Percentiles rank a stretch among this genome's conserved stretches.
Evolutionary conservation across 768 basidiomycete genomes (phyloP).

Genomic region (Artomyces pyxidatus): DNA sequence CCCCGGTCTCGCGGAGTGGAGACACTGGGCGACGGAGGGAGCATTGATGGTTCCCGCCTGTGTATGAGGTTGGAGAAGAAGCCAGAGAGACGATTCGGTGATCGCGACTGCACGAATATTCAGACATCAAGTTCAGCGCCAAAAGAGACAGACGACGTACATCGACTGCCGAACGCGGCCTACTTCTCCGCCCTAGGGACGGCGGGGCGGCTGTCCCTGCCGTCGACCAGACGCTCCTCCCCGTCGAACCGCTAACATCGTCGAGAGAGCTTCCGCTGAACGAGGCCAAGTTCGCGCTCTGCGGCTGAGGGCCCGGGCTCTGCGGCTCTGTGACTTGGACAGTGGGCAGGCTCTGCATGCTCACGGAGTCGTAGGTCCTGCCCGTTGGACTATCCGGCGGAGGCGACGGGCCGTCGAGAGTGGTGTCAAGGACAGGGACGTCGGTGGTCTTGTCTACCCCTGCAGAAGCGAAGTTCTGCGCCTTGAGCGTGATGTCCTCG

Average conservation of each 20-base stretch:
- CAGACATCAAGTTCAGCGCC: constrained; percentile 12
- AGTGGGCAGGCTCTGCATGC: constrained; percentile 52
- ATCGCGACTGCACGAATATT: constrained; percentile 35
- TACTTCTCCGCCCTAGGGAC: constrained; percentile 2
- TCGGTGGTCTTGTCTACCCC: constrained; percentile 8
- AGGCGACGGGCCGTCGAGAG: constrained; percentile 28
- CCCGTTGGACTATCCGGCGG: constrained; percentile 28
- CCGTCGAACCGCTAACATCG: constrained; percentile 15
- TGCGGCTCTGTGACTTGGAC: constrained; percentile 41
- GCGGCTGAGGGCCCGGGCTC: constrained; percentile 26
- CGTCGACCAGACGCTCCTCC: constrained; percentile 10
- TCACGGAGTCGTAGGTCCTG: constrained; percentile 40
- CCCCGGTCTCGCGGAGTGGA: constrained; percentile 14
- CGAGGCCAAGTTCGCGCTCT: constrained; percentile 18
- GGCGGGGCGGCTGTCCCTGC: background rate
- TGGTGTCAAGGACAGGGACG: constrained; percentile 22
- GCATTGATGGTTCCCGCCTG: constrained; percentile 49
- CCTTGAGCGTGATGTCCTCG: constrained; percentile 18
- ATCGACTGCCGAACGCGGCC: constrained; percentile 30
- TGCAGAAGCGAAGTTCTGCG: constrained; percentile 8
- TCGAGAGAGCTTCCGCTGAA: constrained; percentile 4
- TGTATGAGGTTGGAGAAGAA: constrained; percentile 76
- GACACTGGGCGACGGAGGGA: constrained; percentile 17
- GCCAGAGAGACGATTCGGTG: constrained; percentile 74
- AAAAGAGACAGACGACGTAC: constrained; percentile 31